Conservation (phyloP, 345 rosid species). For the Raphanus sativus region DNA sequence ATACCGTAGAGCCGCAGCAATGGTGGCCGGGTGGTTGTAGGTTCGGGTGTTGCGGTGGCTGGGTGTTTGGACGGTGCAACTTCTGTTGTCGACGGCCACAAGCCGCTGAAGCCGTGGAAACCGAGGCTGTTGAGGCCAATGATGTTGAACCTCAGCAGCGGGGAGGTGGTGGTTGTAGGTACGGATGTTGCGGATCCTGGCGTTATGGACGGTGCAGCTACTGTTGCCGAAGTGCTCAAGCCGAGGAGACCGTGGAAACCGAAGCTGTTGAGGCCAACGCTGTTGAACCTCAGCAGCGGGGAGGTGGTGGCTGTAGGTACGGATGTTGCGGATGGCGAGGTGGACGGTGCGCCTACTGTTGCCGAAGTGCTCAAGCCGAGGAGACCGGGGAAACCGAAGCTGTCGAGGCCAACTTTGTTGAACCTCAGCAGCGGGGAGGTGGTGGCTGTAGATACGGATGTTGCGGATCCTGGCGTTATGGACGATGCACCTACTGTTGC, state of each 20-base stretch:
- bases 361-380: not conserved
- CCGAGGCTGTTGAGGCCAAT: not conserved
- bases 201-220: not conserved
- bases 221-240: not conserved
- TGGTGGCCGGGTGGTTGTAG: not conserved
- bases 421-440: slow-evolving; percentile 20
- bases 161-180: not conserved
- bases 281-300: slow-evolving; percentile 27
- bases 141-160: not conserved
- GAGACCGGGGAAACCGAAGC: slow-evolving; percentile 6
- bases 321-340: slow-evolving; percentile 20
- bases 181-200: not conserved
- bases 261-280: slow-evolving; percentile 17
- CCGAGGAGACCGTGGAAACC: slow-evolving; percentile 4
- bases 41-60: not conserved
- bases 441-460: not conserved
- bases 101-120: not conserved
- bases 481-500: not conserved
- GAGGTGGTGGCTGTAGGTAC: slow-evolving; percentile 5
- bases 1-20: not conserved
- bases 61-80: not conserved
- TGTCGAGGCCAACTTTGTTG: slow-evolving; percentile 15
- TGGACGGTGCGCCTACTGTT: slow-evolving; percentile 20
- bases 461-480: not conserved
- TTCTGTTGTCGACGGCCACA: not conserved